Evolutionary conservation across 2,329 filamentous ascomycete species (phyloP), one percentile per base, ranked within the genome.

Genomic region (Botrytis cinerea): DNA sequence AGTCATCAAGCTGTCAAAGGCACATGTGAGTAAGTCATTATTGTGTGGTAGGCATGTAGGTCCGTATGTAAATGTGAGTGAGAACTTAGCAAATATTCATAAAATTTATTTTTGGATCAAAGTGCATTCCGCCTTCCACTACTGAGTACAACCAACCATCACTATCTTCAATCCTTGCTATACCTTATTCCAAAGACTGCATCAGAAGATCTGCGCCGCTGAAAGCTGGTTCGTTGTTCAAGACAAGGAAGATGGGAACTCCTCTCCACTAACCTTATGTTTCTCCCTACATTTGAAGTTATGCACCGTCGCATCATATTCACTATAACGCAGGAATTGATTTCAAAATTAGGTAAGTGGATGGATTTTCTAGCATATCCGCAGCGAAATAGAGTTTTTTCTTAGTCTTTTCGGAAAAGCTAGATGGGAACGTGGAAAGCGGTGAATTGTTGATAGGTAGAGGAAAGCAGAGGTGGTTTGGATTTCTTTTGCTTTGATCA

Each of bases 141-240:
- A 51, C 63, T 25, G 38, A 46, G 22, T 60, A 46, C 38, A 54
- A 18, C 51, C 51, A 57, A 57, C n/a, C 32, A 59, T 40, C 60
- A 51, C 14, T 6, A 71, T 28, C 32, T 38, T 16, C 51, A 9
- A 71, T 64, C 70, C 70, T 71, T 71, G 70, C n/a, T n/a, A 67
- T 48, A 72, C 70, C 62, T 69, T 69, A 68, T 60, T 60, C n/a
- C 40, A 61, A 32, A 69, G 48, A 60, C 54, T 32, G 32, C 71
- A 73, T 73, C 71, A 73, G 71, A 73, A 69, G 71, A 73, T 73
- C 71, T 69, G 69, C 63, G 63, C 63, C 63, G 63, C 71, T 60
- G 57, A 40, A 69, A 60, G 51, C 43, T 69, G 63, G 57, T 72
- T 72, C 71, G 63, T 60, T 59, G 57, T 68, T 35, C 64, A 32